These are phyloP conservation scores for Acorus gramineus DNA, from an alignment of 106 monocot genomes.

Conservation along the genomic window DNA sequence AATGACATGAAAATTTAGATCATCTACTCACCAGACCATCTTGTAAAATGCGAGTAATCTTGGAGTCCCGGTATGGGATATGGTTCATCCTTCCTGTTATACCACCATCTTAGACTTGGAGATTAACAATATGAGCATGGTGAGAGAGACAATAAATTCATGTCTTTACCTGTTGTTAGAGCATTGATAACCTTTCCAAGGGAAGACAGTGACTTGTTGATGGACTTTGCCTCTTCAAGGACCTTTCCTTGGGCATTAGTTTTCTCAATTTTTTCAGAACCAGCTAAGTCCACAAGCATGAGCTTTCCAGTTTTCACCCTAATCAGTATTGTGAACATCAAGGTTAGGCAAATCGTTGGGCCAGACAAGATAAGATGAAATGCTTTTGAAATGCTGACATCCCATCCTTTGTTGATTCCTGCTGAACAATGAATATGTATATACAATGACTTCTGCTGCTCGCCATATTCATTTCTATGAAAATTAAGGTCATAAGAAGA, in stretches of 20 bases:
- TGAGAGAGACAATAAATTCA: too few species aligned
- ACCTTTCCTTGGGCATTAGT: constrained; percentile 75
- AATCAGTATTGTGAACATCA: neutral
- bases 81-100: constrained; percentile 51
- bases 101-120: neutral
- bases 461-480: constrained; percentile 67
- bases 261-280: constrained; percentile 89
- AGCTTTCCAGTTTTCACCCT: constrained; percentile 69
- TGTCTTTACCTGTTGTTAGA: constrained; percentile 48
- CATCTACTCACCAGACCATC: constrained; percentile 52
- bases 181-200: constrained; percentile 87
- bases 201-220: constrained; percentile 85
- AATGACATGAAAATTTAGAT: neutral
- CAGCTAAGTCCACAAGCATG: constrained; percentile 81
- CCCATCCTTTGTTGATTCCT: constrained; percentile 29
- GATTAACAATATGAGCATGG: too few species aligned
- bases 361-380: too few species aligned
- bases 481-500: constrained; percentile 6
- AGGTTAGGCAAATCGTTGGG: too few species aligned
- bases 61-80: constrained; percentile 78
- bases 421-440: constrained; percentile 61
- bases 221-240: constrained; percentile 81
- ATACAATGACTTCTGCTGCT: constrained; percentile 91
- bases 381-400: constrained; percentile 19
- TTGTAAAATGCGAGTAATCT: constrained; percentile 83